These are phyloP conservation scores for Helotiales sp. DNA, from an alignment of 2,329 filamentous ascomycete species.

Conservation along the genomic window DNA sequence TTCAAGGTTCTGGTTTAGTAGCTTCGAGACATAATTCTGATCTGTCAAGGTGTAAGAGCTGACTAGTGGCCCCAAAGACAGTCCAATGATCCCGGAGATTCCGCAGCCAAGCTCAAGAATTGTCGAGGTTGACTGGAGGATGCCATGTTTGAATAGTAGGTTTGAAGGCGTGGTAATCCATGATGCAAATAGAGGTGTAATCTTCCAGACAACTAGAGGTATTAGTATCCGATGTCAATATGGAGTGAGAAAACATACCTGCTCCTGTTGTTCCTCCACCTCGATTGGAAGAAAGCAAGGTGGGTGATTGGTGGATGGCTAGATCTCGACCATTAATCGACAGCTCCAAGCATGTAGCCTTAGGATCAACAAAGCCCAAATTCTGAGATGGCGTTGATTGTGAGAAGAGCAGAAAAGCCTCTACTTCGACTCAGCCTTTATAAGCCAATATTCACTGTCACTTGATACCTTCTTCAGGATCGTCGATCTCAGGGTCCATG, in stretches of 20 bases:
- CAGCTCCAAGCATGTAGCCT: constrained; percentile 64
- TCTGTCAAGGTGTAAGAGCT: constrained; percentile 76
- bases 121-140: constrained; percentile 55
- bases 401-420: constrained; percentile 86
- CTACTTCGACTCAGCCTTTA: constrained; percentile 45
- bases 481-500: constrained; percentile 51
- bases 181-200: constrained; percentile 77
- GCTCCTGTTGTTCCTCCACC: constrained; percentile 73
- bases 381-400: constrained; percentile 71
- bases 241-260: constrained; percentile 41
- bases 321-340: constrained; percentile 69
- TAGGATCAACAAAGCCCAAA: constrained; percentile 82
- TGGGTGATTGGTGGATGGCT: constrained; percentile 79
- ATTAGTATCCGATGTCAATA: constrained; percentile 9
- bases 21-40: constrained; percentile 77
- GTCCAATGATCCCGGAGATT: constrained; percentile 76
- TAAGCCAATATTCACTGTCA: not conserved
- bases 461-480: constrained; percentile 59
- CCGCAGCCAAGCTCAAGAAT: constrained; percentile 88
- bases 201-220: constrained; percentile 78
- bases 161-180: constrained; percentile 72
- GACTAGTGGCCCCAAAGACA: constrained; percentile 64
- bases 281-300: constrained; percentile 74
- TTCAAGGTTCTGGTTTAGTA: constrained; percentile 74
- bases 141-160: constrained; percentile 55